These are phyloP conservation scores for Chrysosporium keratinophilum DNA, from an alignment of 2,329 filamentous ascomycete genomes.

Conservation along the genomic window DNA sequence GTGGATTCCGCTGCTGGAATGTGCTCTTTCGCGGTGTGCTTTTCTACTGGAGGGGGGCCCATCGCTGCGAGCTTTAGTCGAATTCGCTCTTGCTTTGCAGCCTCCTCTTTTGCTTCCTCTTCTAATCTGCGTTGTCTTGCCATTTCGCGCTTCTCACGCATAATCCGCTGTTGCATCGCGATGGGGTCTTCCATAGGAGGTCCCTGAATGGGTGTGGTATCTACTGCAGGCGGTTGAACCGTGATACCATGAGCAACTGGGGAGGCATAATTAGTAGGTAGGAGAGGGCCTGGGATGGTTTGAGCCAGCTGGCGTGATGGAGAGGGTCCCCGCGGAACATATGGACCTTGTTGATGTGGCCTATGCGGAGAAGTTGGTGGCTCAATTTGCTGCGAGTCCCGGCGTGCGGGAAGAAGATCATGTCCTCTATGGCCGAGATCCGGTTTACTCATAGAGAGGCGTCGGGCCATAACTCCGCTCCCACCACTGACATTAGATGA, in stretches of 20 bases:
- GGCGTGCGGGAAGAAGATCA: slow-evolving; percentile 27
- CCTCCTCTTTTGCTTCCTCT: slow-evolving; percentile 47
- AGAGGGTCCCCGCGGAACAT: slow-evolving; percentile 19
- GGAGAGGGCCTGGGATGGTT: slow-evolving; percentile 10
- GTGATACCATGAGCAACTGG: slow-evolving; percentile 18
- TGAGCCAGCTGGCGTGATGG: slow-evolving; percentile 24
- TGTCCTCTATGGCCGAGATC: slow-evolving; percentile 33
- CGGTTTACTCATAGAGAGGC: slow-evolving; percentile 47
- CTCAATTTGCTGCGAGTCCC: slow-evolving; percentile 31
- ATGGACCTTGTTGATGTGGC: slow-evolving; percentile 19
- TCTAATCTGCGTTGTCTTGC: slow-evolving; percentile 46
- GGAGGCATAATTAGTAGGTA: slow-evolving; percentile 22
- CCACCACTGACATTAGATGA: slow-evolving; percentile 88
- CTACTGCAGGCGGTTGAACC: slow-evolving; percentile 12
- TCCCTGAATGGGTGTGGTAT: slow-evolving; percentile 15
- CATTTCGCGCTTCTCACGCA: slow-evolving; percentile 49
- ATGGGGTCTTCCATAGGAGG: slow-evolving; percentile 34
- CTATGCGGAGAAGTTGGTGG: slow-evolving; percentile 23
- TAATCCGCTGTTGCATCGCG: slow-evolving; percentile 48
- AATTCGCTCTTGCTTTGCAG: slow-evolving; percentile 48
- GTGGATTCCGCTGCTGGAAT: slow-evolving; percentile 17
- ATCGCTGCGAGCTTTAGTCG: slow-evolving; percentile 47
- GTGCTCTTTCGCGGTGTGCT: slow-evolving; percentile 18
- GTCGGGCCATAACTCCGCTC: slow-evolving; percentile 59
- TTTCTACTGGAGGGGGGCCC: slow-evolving; percentile 35